Evolutionary conservation across 192 early-diverging fungal genomes (phyloP).

Genomic region (Coemansia erecta): DNA sequence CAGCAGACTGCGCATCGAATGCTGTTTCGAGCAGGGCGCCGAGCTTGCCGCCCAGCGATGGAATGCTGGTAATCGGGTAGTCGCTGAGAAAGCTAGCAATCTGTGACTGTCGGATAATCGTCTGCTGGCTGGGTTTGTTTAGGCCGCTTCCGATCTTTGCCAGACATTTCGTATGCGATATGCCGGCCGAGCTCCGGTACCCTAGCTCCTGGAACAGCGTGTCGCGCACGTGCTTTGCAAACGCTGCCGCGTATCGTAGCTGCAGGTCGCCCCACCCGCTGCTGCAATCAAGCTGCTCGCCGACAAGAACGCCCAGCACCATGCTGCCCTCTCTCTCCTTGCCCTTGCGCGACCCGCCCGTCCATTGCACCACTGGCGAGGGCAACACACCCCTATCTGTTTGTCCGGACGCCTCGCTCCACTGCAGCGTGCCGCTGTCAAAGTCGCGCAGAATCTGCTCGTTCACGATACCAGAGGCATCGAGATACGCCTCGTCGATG

Average conservation of each 20-base stretch:
- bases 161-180: conserved; percentile 83
- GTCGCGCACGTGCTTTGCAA: conserved; percentile 65
- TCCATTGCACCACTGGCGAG: background rate
- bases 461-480: conserved; percentile 72
- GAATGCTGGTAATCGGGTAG: conserved; percentile 74
- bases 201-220: conserved; percentile 63
- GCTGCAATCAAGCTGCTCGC: conserved; percentile 22
- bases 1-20: conserved; percentile 49
- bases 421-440: conserved; percentile 22
- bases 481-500: conserved; percentile 87
- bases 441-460: conserved; percentile 36
- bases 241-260: conserved; percentile 67
- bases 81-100: conserved; percentile 61
- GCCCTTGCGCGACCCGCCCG: conserved; percentile 36
- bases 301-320: conserved; percentile 47
- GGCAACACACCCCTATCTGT: background rate
- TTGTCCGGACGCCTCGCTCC: background rate
- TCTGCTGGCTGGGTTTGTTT: conserved; percentile 83
- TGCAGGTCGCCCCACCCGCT: conserved; percentile 75
- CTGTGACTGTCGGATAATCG: conserved; percentile 61
- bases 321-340: conserved; percentile 26
- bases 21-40: conserved; percentile 67
- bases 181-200: conserved; percentile 78
- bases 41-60: conserved; percentile 83
- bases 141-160: conserved; percentile 82